phyloP scores from a whole-genome alignment of 2,329 filamentous ascomycete species.

The Xylariaceae sp. region DNA sequence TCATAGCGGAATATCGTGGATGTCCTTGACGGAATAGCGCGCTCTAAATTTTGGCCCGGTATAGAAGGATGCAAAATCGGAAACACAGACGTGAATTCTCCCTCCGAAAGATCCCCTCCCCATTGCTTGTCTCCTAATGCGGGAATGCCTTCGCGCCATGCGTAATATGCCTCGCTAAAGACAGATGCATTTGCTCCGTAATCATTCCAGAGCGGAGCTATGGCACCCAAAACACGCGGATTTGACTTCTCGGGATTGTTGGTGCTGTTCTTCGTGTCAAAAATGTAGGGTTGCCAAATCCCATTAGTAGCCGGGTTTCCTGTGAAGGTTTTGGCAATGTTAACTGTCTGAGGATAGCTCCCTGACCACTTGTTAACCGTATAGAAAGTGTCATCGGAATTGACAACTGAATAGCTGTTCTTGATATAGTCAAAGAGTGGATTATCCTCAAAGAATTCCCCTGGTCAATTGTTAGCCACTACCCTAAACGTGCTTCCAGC shows the following conservation, averaged over 20 bases:
- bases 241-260: conserved; percentile 52
- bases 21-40: conserved; percentile 44
- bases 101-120: conserved; percentile 52
- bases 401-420: conserved; percentile 56
- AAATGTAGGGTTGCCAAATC: conserved; percentile 56
- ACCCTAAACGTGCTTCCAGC: not conserved
- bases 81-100: conserved; percentile 48
- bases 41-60: conserved; percentile 58
- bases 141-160: conserved; percentile 56
- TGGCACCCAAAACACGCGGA: conserved; percentile 52
- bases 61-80: conserved; percentile 46
- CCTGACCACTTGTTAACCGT: conserved; percentile 56
- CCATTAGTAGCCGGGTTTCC: conserved; percentile 48
- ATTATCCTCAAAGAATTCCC: conserved; percentile 60
- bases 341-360: conserved; percentile 53
- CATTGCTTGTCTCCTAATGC: conserved; percentile 60
- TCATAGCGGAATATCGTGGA: conserved; percentile 46
- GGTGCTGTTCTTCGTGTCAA: conserved; percentile 54
- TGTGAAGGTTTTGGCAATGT: conserved; percentile 53
- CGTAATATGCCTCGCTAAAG: conserved; percentile 58
- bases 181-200: conserved; percentile 58
- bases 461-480: conserved; percentile 17
- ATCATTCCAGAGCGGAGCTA: conserved; percentile 61
- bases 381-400: conserved; percentile 60
- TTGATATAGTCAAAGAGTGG: conserved; percentile 50